Evolutionary conservation across 495 filamentous ascomycete genomes (phyloP), one percentile per base, ranked within the genome.

Genomic region (Hyaloscypha variabilis): DNA sequence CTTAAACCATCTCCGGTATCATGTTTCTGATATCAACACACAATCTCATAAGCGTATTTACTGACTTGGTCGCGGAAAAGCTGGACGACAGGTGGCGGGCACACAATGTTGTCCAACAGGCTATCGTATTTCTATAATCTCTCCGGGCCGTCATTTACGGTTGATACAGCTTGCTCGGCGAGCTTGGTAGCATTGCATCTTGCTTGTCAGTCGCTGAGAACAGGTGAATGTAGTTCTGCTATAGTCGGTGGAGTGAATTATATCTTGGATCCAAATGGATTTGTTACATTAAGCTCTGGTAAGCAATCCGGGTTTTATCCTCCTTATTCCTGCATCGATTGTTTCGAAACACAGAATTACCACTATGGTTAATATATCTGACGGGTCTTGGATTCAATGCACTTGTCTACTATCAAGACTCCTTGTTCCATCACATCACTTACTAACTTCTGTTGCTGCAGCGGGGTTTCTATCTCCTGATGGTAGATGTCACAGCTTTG

Each of bases 131-230:
- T 80, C 67, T 86, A 84, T 65, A 81, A 85, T 69, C 76, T 86
- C 62, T 77, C 81, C 55, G 84, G 86, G 6, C 79, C 81, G 1
- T 81, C 90, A 66, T 89, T 91, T 69, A 93, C 88, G 34, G 82
- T 93, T 21, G 93, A 97, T 71, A 96, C 93, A 8, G 93, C 92
- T 36, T 96, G 93, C 73, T 96, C 93, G 1, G 95, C 92, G 17
- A 92, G 90, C 63, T 73, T 85, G 61, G 77, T 80, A 50, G 82
- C 83, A 26, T 68, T 86, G 52, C 82, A 96, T 71, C 77, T 93
- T 39, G 93, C 93, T 59, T 96, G 92, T 73, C 93, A 91, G 68
- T 90, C 91, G 6, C 78, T 96, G 26, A 89, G 90, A 77, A 79
- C 82, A 23, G 81, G 81, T 8, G 82, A 84, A 49, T 78, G 77